Percentiles rank a stretch among this genome's conserved stretches.
Evolutionary conservation across 2,329 filamentous ascomycete genomes (phyloP).

Genomic region (Aspergillus costaricaensis): DNA sequence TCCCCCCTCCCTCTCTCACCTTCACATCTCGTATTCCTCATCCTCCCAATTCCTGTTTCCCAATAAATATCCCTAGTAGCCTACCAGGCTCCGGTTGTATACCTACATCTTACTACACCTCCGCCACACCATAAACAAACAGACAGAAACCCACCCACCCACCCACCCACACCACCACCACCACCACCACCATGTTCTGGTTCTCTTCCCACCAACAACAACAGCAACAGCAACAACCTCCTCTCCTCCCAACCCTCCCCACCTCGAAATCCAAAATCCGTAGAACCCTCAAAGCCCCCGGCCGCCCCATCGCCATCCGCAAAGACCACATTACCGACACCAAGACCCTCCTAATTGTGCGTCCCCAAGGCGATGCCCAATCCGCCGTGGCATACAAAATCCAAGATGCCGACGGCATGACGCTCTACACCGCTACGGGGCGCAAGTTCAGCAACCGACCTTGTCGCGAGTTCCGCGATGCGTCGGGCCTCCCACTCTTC

Average conservation of each 20-base stretch:
- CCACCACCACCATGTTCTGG: slow-evolving; percentile 3
- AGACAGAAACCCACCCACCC: neutral
- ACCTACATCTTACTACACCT: neutral
- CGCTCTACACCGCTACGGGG: slow-evolving; percentile 30
- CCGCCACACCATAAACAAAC: neutral
- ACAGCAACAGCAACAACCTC: slow-evolving; percentile 7
- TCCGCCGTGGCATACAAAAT: slow-evolving; percentile 20
- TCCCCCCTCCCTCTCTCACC: neutral
- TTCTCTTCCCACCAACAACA: slow-evolving; percentile 9
- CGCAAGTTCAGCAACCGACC: slow-evolving; percentile 25
- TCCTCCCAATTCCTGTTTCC: neutral
- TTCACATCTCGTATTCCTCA: neutral
- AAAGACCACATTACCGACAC: slow-evolving; percentile 26
- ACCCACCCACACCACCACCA: no score
- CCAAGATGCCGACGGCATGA: slow-evolving; percentile 23
- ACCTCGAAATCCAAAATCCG: slow-evolving; percentile 12
- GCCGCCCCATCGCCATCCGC: slow-evolving; percentile 26
- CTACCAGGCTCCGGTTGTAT: neutral
- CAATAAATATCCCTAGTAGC: neutral
- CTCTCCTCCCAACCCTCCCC: neutral
- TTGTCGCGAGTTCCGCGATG: slow-evolving; percentile 32
- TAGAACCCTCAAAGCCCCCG: slow-evolving; percentile 16
- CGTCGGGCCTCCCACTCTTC: slow-evolving; percentile 32
- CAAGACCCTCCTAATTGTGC: slow-evolving; percentile 24
- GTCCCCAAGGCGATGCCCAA: slow-evolving; percentile 22